Base-by-base conservation (phyloP, 2,329 filamentous ascomycete genomes). In the Sphaerulina vaccinii region DNA sequence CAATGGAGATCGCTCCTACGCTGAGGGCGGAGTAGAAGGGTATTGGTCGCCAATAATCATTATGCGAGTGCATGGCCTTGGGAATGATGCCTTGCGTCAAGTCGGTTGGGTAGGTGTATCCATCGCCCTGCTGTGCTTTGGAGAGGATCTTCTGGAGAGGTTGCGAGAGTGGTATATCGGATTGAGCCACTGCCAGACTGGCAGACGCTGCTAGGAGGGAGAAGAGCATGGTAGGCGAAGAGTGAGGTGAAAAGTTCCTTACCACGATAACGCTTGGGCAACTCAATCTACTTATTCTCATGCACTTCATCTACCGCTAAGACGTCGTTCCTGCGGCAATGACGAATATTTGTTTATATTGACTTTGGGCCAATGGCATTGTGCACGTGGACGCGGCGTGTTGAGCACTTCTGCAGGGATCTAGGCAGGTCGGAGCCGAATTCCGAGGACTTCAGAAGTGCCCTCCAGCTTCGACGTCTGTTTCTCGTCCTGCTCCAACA, bases 71-170 rank as follows among this genome's bases (percentile, higher is more conserved):
- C 44, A 81, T 71, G 1, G 65, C 65, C 68, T 81, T 82, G 35
- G 82, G 82, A 23, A 82, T 62, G 54, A 85, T 81, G 1, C 75
- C 80, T 54, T 81, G 74, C 1, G 82, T 84, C 16, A 85, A 71
- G 61, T 82, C 79, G 0, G 82, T 85, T 0, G 82, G 82, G 67
- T 84, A 85, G 15, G 66, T 73, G 66, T 84, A 84, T 16, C 77
- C 70, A 8, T 74, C 68, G 40, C 73, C 75, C 18, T 71, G 67
- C 59, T 80, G 74, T 5, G 79, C 81, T 58, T 81, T 77, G 49
- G 73, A 70, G 45, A 84, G 65, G 45, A 84, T 79, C 52, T 76
- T 76, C 61, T 83, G 79, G 39, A 84, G 68, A 35, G 73, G 70
- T 13, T 72, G 68, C 10, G 75, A 74, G 19, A 77, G 65, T 52